Evolutionary conservation across 805 yeast species (phyloP).

Genomic region (Kuraishia capsulata): DNA sequence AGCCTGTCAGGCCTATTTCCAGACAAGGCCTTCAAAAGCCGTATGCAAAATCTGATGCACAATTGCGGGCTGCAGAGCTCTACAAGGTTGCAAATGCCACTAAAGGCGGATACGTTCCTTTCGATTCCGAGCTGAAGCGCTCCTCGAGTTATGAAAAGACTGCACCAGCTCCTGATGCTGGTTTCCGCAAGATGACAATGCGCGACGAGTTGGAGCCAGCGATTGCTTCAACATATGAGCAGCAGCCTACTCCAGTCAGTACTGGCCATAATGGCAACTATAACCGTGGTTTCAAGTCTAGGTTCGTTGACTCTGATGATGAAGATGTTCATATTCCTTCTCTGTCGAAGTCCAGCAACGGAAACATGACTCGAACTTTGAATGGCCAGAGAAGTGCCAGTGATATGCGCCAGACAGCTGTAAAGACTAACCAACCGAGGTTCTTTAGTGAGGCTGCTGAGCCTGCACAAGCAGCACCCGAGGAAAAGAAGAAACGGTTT

Average conservation of each 20-base stretch:
- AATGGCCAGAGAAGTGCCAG: slow-evolving; percentile 3
- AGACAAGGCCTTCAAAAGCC: slow-evolving; percentile 11
- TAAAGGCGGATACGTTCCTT: slow-evolving; percentile 14
- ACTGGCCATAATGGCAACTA: slow-evolving; percentile 4
- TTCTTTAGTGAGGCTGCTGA: slow-evolving; percentile 18
- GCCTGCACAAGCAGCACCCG: not conserved
- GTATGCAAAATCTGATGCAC: slow-evolving; percentile 15
- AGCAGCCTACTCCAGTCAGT: slow-evolving; percentile 6
- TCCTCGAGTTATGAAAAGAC: slow-evolving; percentile 51
- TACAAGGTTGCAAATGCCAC: slow-evolving; percentile 40
- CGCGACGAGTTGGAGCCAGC: slow-evolving; percentile 2
- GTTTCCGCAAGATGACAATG: slow-evolving; percentile 4
- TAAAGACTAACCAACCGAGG: slow-evolving; percentile 6
- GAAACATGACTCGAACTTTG: not conserved
- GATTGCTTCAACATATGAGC: slow-evolving; percentile 9
- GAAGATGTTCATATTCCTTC: slow-evolving; percentile 4
- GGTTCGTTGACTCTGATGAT: slow-evolving; percentile 52
- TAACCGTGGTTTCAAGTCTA: slow-evolving; percentile 30
- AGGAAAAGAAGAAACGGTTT: slow-evolving; percentile 22
- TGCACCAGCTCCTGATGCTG: slow-evolving; percentile 2
- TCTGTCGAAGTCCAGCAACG: not conserved
- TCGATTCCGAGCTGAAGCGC: slow-evolving; percentile 14
- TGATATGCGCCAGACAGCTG: not conserved
- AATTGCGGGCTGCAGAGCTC: slow-evolving; percentile 39
- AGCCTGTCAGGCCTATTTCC: slow-evolving; percentile 3